Evolutionary conservation across 1,139 yeast species (phyloP).

Genomic region (Blastobotrys apis): DNA sequence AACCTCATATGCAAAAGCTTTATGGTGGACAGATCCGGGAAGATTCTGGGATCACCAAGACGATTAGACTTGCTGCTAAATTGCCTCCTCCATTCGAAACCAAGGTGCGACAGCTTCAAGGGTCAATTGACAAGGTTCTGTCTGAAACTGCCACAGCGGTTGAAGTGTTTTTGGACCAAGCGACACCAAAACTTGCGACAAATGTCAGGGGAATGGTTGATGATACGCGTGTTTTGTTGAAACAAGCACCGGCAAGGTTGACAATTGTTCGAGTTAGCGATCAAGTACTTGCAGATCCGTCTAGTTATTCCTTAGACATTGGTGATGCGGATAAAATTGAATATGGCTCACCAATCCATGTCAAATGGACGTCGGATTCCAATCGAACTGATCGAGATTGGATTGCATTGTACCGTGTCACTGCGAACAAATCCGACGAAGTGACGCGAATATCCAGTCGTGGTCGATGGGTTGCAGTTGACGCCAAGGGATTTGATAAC

Average conservation of each 20-base stretch:
- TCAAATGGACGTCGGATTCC: conserved; percentile 55
- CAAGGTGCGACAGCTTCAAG: conserved; percentile 33
- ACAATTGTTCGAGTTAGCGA: conserved; percentile 35
- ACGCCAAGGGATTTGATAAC: conserved; percentile 35
- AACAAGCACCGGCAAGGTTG: conserved; percentile 37
- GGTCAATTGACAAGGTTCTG: conserved; percentile 39
- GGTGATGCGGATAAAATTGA: conserved; percentile 19
- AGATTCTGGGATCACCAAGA: conserved; percentile 61
- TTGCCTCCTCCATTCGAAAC: conserved; percentile 31
- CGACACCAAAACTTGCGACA: conserved; percentile 26
- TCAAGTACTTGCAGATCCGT: conserved; percentile 28
- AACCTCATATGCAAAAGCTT: conserved; percentile 72
- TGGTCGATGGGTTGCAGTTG: conserved; percentile 66
- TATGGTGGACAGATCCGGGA: conserved; percentile 56
- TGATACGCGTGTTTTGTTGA: conserved; percentile 33
- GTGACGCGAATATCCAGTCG: conserved; percentile 60
- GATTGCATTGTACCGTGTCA: conserved; percentile 71
- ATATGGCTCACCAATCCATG: conserved; percentile 48
- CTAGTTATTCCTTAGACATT: conserved; percentile 27
- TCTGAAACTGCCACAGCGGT: conserved; percentile 34
- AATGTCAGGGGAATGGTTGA: conserved; percentile 31
- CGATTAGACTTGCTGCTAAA: conserved; percentile 45
- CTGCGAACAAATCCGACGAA: conserved; percentile 55
- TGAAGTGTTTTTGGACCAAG: conserved; percentile 33
- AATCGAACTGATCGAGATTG: conserved; percentile 52